These are phyloP conservation scores for Fusarium poae DNA, from an alignment of 2,329 filamentous ascomycete species.

Conservation along the genomic window DNA sequence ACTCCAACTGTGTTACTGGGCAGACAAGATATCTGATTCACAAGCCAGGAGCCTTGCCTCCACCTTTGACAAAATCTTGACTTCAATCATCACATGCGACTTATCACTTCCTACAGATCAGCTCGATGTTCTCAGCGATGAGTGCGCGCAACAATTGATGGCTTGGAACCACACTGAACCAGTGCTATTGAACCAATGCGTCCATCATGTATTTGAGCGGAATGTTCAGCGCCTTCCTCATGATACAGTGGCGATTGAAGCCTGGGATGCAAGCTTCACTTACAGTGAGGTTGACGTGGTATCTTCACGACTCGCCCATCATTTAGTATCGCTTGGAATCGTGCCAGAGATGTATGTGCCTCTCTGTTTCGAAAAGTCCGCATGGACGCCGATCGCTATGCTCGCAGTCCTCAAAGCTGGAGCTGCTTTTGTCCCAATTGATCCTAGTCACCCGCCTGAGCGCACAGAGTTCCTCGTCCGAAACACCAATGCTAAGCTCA, in stretches of 20 bases:
- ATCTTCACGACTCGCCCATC: slow-evolving; percentile 50
- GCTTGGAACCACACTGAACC: slow-evolving; percentile 48
- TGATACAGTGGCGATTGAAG: slow-evolving; percentile 55
- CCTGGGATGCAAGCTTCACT: slow-evolving; percentile 60
- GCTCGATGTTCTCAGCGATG: slow-evolving; percentile 32
- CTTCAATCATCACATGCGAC: slow-evolving; percentile 6
- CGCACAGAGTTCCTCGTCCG: slow-evolving; percentile 29
- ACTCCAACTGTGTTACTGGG: slow-evolving; percentile 44
- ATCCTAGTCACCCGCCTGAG: slow-evolving; percentile 54
- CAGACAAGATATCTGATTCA: slow-evolving; percentile 36
- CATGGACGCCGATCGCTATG: slow-evolving; percentile 52
- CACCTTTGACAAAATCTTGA: slow-evolving; percentile 36
- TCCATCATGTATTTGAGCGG: slow-evolving; percentile 58
- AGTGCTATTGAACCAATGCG: slow-evolving; percentile 44
- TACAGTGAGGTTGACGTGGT: slow-evolving; percentile 49
- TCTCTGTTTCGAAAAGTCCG: slow-evolving; percentile 56
- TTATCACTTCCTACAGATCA: slow-evolving; percentile 18
- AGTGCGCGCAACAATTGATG: slow-evolving; percentile 30
- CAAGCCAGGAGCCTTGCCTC: slow-evolving; percentile 41
- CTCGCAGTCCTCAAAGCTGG: slow-evolving; percentile 55
- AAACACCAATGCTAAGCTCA: slow-evolving; percentile 27
- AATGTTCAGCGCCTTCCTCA: slow-evolving; percentile 50
- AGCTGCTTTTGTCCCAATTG: slow-evolving; percentile 50
- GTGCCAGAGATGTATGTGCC: slow-evolving; percentile 47
- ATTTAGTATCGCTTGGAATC: slow-evolving; percentile 53